A percentile compares a stretch with the other conserved stretches of the same genome.
These are phyloP conservation scores for Boletus semigastroideus DNA, from an alignment of 1,284 basidiomycete genomes.

Conservation along the genomic window DNA sequence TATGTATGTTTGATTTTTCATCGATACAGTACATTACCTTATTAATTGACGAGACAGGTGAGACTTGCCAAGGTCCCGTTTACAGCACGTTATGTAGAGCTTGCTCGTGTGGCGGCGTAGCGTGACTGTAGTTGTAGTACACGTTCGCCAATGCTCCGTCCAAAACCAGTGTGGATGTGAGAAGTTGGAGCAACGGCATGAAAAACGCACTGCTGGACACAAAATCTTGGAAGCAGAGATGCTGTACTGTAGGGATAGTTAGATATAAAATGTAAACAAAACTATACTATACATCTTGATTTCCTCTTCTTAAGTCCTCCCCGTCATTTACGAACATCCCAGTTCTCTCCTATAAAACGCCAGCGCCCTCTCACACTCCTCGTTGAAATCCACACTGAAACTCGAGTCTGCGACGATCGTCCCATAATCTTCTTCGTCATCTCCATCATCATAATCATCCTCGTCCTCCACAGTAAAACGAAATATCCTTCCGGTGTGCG, in stretches of 20 bases:
- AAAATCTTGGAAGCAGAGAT: constrained; percentile 4
- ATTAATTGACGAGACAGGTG: constrained; percentile 14
- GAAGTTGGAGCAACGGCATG: too few species aligned
- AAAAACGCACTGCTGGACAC: too few species aligned
- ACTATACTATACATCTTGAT: constrained; percentile 15
- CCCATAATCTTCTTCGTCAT: constrained; percentile 34
- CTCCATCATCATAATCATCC: constrained; percentile 1
- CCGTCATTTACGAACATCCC: not conserved
- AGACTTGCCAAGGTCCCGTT: constrained; percentile 17
- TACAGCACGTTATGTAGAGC: constrained; percentile 25
- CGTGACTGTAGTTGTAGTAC: too few species aligned
- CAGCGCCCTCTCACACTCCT: constrained; percentile 31
- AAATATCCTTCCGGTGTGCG: constrained; percentile 9
- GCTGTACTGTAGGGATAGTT: constrained; percentile 6
- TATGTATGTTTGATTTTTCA: constrained; percentile 15
- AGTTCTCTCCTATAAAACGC: constrained; percentile 24
- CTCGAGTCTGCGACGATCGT: constrained; percentile 16
- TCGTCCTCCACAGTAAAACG: constrained; percentile 9
- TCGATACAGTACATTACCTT: not conserved
- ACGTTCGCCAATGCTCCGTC: too few species aligned
- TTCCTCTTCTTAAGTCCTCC: not conserved
- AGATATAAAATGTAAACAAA: constrained; percentile 26
- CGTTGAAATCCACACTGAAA: constrained; percentile 24
- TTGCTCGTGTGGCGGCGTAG: constrained; percentile 12
- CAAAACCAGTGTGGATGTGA: too few species aligned